Conservation (phyloP, 306 rosid species). For the Oemleria cerasiformis region DNA sequence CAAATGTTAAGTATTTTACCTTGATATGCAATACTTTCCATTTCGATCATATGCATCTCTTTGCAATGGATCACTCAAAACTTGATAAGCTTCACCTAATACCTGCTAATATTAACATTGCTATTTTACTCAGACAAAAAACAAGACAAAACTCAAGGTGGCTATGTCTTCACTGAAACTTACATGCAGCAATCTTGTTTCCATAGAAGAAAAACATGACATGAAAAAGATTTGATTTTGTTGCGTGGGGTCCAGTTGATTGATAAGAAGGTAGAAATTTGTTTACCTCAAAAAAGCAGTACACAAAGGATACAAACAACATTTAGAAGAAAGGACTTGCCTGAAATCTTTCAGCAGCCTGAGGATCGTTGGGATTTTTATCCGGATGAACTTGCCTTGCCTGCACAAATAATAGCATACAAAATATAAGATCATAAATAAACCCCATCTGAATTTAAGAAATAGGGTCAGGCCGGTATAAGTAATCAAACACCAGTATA, state of each 20-base stretch:
- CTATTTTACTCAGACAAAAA: not conserved
- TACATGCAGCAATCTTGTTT: not conserved
- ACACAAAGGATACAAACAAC: not conserved
- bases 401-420: slow-evolving; percentile 32
- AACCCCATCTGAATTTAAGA: not conserved
- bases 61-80: slow-evolving; percentile 78
- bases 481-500: not conserved
- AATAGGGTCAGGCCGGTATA: not conserved
- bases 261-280: not conserved
- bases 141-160: not conserved
- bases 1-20: slow-evolving; percentile 30
- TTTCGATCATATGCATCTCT: slow-evolving; percentile 73
- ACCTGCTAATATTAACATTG: slow-evolving; percentile 35
- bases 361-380: slow-evolving; percentile 83
- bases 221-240: not conserved
- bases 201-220: not conserved
- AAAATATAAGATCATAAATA: not conserved
- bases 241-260: not conserved
- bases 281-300: not conserved
- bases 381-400: slow-evolving; percentile 98
- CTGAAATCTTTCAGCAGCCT: slow-evolving; percentile 81
- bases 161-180: not conserved
- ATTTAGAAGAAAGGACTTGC: slow-evolving; percentile 28
- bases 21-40: slow-evolving; percentile 71
- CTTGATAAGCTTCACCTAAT: slow-evolving; percentile 89